phyloP scores from a whole-genome alignment of 2,329 filamentous ascomycete species.

The Trichoderma koningii region DNA sequence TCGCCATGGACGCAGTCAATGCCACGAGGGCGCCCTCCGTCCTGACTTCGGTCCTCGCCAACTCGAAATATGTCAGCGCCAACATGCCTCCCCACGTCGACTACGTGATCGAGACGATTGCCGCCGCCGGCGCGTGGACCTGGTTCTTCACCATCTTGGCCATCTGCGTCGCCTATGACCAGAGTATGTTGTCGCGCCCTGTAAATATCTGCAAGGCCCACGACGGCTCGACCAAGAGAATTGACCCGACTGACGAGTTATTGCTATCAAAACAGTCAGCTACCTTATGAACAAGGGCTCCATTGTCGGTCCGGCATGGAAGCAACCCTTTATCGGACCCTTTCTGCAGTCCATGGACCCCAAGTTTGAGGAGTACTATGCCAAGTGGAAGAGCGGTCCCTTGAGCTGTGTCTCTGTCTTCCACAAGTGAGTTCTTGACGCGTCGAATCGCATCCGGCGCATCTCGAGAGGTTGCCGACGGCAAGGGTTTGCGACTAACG shows the following conservation, averaged over 20 bases:
- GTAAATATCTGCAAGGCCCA: not conserved
- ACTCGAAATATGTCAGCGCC: constrained; percentile 54
- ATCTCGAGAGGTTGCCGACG: too few species aligned
- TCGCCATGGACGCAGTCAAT: constrained; percentile 49
- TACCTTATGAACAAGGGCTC: constrained; percentile 75
- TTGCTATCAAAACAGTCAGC: constrained; percentile 55
- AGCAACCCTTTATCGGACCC: constrained; percentile 88
- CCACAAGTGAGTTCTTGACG: constrained; percentile 75
- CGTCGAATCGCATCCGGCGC: not conserved
- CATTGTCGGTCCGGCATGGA: constrained; percentile 73
- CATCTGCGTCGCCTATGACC: constrained; percentile 79
- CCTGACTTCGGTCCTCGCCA: constrained; percentile 69
- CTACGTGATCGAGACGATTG: constrained; percentile 55
- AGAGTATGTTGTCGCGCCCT: constrained; percentile 61
- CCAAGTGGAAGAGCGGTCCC: constrained; percentile 87
- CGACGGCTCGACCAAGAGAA: not conserved
- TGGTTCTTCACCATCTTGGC: constrained; percentile 70
- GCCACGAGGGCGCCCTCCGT: constrained; percentile 66
- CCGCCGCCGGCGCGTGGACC: constrained; percentile 61
- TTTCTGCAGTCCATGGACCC: constrained; percentile 92
- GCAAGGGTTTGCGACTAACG: not conserved
- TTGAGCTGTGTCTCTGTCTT: constrained; percentile 98
- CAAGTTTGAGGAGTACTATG: constrained; percentile 86
- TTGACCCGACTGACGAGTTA: constrained; percentile 3
- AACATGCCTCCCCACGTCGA: constrained; percentile 59